Conservation (phyloP, 805 yeast species). For the Wickerhamiella allomyrinae region DNA sequence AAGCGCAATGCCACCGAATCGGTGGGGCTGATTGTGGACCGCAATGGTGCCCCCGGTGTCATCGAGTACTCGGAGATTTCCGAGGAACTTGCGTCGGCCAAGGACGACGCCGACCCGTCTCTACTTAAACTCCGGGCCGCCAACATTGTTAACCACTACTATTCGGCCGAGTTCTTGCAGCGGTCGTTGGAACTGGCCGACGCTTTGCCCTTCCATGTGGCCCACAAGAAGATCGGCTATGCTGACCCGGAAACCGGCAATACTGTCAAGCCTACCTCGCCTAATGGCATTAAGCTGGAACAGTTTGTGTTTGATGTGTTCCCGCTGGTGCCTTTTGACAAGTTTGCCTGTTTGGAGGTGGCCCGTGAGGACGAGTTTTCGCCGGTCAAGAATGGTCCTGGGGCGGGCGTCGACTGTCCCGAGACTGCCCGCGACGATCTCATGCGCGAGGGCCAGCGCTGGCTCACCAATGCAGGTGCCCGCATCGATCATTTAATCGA, state of each 20-base stretch:
- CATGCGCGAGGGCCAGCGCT: constrained; percentile 51
- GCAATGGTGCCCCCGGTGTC: constrained; percentile 59
- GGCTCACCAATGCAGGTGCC: constrained; percentile 69
- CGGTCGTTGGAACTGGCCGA: constrained; percentile 43
- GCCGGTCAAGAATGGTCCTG: constrained; percentile 84
- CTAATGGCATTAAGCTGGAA: constrained; percentile 89
- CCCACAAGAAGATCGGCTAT: constrained; percentile 70
- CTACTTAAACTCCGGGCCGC: constrained; percentile 77
- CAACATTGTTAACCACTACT: constrained; percentile 93
- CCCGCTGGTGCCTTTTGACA: constrained; percentile 51
- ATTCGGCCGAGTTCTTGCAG: constrained; percentile 60
- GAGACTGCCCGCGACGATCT: constrained; percentile 59
- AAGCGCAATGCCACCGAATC: constrained; percentile 76
- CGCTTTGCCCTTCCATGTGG: constrained; percentile 84
- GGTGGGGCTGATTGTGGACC: constrained; percentile 75
- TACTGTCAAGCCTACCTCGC: constrained; percentile 45
- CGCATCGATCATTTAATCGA: constrained; percentile 41
- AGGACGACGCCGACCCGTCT: constrained; percentile 36
- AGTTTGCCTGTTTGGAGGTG: constrained; percentile 88
- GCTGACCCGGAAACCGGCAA: constrained; percentile 36
- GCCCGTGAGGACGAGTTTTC: constrained; percentile 75
- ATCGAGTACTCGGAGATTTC: constrained; percentile 91
- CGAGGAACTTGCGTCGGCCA: constrained; percentile 50
- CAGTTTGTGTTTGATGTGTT: constrained; percentile 96
- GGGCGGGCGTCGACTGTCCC: constrained; percentile 72